Percentiles rank a stretch among this genome's conserved stretches.
Evolutionary conservation across 2,329 filamentous ascomycete species (phyloP).

Genomic region (Cercospora nicotianae): DNA sequence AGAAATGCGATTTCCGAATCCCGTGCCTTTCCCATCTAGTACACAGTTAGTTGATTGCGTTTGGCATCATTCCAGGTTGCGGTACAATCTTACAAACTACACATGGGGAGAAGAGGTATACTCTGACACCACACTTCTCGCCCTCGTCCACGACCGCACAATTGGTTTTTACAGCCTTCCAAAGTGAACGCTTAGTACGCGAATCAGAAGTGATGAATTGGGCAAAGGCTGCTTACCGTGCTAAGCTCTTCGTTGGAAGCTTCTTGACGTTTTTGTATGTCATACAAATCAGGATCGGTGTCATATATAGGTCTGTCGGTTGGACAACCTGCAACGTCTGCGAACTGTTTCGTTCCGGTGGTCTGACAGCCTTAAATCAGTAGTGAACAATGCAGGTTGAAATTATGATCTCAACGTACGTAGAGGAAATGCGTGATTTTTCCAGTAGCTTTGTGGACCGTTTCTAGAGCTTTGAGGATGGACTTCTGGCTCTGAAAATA

Average conservation of each 20-base stretch:
- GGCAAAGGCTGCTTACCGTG: neutral
- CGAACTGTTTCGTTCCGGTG: neutral
- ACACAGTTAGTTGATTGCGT: neutral
- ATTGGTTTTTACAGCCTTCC: neutral
- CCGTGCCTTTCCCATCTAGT: neutral
- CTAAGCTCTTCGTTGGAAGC: neutral
- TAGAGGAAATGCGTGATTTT: neutral
- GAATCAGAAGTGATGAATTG: neutral
- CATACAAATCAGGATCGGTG: neutral
- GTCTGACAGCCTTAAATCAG: neutral
- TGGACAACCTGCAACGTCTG: neutral
- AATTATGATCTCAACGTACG: neutral
- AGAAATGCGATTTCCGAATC: neutral
- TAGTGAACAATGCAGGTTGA: neutral
- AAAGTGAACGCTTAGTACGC: neutral
- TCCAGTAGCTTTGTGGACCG: neutral
- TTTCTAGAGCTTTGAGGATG: neutral
- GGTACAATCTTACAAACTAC: neutral
- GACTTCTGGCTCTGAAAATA: neutral
- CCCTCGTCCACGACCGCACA: neutral
- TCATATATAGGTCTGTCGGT: neutral
- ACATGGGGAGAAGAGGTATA: neutral
- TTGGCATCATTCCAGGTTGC: neutral
- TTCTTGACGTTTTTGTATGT: neutral
- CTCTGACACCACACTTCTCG: neutral